Conservation (phyloP, 1,284 basidiomycete species). For the Mrakiaceae sp. region DNA sequence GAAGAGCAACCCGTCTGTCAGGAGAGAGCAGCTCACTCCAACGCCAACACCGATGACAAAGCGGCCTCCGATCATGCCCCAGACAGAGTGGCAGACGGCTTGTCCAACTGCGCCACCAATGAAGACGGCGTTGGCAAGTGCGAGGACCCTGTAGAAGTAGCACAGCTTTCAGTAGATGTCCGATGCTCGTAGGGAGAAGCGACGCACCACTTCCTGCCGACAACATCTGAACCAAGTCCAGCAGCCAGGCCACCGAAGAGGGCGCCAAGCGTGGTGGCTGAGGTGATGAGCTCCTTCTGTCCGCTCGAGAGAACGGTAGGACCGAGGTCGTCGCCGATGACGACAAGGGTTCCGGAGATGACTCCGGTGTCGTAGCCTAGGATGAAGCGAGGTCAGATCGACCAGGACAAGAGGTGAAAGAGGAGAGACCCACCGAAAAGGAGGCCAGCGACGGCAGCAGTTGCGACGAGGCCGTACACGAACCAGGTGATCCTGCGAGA, state of each 20-base stretch:
- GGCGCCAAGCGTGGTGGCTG: conserved; percentile 66
- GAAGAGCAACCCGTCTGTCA: neutral
- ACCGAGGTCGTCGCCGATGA: conserved; percentile 57
- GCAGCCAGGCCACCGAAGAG: conserved; percentile 59
- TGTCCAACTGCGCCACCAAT: conserved; percentile 55
- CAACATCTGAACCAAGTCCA: conserved; percentile 58
- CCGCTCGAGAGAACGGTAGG: conserved; percentile 46
- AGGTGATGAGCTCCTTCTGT: conserved; percentile 73
- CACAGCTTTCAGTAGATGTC: neutral
- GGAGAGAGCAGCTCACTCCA: conserved; percentile 20
- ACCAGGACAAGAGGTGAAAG: neutral
- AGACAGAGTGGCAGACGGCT: conserved; percentile 37
- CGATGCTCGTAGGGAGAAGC: neutral
- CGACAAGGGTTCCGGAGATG: conserved; percentile 50
- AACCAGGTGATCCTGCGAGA: conserved; percentile 23
- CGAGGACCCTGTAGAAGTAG: conserved; percentile 43
- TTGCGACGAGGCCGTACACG: conserved; percentile 25
- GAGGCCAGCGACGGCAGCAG: conserved; percentile 51
- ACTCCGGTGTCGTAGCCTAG: conserved; percentile 65
- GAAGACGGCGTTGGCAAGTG: conserved; percentile 60
- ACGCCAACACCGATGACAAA: conserved; percentile 55
- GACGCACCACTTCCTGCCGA: conserved; percentile 43
- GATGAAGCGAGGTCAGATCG: neutral
- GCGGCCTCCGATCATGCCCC: conserved; percentile 62
- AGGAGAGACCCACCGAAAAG: conserved; percentile 50